A percentile compares a stretch with the other conserved stretches of the same genome.
Conservation (phyloP, 208 protist genomes). For the Trypanosoma congolense region DNA sequence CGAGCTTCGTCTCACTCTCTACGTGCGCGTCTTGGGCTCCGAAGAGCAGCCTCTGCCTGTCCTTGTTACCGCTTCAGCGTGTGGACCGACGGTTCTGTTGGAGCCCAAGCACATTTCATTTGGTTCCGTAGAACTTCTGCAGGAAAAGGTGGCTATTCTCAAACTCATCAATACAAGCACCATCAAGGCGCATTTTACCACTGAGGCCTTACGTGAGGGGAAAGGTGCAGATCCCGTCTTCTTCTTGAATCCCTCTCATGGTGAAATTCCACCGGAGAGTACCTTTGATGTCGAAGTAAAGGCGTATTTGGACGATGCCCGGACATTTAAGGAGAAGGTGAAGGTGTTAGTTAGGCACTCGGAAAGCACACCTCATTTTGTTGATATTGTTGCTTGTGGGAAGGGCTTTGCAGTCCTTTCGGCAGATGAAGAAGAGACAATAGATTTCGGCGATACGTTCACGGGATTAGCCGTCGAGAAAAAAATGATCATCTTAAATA, state of each 20-base stretch:
- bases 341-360: slow-evolving; percentile 51
- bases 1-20: slow-evolving; percentile 71
- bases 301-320: slow-evolving; percentile 86
- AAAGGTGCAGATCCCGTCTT: slow-evolving; percentile 10
- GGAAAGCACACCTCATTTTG: slow-evolving; percentile 29
- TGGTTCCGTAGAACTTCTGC: slow-evolving; percentile 63
- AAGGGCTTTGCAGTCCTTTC: slow-evolving; percentile 88
- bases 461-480: slow-evolving; percentile 55
- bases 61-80: slow-evolving; percentile 59
- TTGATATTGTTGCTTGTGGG: slow-evolving; percentile 76
- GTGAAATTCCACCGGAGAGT: slow-evolving; percentile 64
- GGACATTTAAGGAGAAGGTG: slow-evolving; percentile 78
- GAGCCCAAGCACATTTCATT: slow-evolving; percentile 57
- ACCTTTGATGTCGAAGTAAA: slow-evolving; percentile 43
- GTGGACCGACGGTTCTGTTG: slow-evolving; percentile 73
- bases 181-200: slow-evolving; percentile 61
- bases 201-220: slow-evolving; percentile 8
- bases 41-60: slow-evolving; percentile 31
- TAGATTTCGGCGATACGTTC: slow-evolving; percentile 91
- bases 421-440: slow-evolving; percentile 26
- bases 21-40: slow-evolving; percentile 71
- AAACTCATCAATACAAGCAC: slow-evolving; percentile 80
- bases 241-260: slow-evolving; percentile 32
- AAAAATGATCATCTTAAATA: slow-evolving; percentile 81
- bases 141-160: slow-evolving; percentile 32